Conservation (phyloP, 2,329 filamentous ascomycete genomes). For the Zymoseptoria brevis region DNA sequence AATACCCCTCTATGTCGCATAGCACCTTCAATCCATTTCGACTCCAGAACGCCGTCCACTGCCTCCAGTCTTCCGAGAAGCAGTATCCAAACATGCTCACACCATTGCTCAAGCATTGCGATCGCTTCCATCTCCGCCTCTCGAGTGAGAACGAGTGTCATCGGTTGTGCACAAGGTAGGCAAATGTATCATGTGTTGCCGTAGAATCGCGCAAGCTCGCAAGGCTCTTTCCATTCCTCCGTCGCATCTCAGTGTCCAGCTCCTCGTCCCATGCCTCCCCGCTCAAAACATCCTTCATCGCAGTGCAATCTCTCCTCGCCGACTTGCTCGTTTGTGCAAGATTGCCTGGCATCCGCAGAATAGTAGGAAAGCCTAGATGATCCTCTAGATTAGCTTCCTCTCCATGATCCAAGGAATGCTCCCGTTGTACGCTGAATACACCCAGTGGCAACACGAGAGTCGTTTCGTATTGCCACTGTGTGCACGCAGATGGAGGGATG, state of each 20-base stretch:
- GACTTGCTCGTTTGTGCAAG: slow-evolving; percentile 74
- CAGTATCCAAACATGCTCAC: too few species aligned
- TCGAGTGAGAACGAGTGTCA: not conserved
- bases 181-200: not conserved
- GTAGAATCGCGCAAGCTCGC: not conserved
- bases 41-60: too few species aligned
- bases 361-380: slow-evolving; percentile 67
- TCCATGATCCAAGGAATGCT: too few species aligned
- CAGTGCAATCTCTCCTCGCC: slow-evolving; percentile 76
- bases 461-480: too few species aligned
- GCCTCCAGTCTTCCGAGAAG: too few species aligned
- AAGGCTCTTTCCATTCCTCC: not conserved
- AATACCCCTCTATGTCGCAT: too few species aligned
- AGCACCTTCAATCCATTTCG: too few species aligned
- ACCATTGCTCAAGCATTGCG: not conserved
- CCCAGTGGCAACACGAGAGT: too few species aligned
- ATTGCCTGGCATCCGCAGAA: slow-evolving; percentile 88
- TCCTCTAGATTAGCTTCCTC: too few species aligned
- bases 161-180: not conserved
- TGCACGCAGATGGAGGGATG: too few species aligned
- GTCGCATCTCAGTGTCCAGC: not conserved
- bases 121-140: not conserved
- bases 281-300: slow-evolving; percentile 30
- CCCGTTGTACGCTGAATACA: too few species aligned
- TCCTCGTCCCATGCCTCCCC: not conserved